Conservation (phyloP, 352 stramenopile species). For the Globisporangium perplexum region DNA sequence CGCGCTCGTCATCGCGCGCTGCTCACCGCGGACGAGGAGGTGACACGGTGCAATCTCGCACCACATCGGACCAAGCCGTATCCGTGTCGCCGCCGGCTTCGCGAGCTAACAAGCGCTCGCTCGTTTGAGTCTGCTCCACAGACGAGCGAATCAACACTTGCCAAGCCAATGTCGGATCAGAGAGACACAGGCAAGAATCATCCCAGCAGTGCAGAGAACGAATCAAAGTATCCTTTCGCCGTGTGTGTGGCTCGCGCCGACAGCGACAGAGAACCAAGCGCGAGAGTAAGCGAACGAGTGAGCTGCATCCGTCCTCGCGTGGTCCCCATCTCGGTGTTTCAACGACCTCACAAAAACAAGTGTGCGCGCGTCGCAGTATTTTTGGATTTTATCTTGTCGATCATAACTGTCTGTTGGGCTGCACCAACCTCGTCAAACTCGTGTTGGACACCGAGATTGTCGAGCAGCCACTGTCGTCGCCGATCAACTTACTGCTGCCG, state of each 20-base stretch:
- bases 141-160: too few species aligned
- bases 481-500: neutral
- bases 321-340: neutral
- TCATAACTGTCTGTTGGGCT: neutral
- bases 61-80: neutral
- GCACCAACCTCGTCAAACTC: neutral
- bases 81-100: neutral
- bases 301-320: too few species aligned
- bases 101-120: neutral
- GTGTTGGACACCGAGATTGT: too few species aligned
- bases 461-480: neutral
- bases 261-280: too few species aligned
- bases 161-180: too few species aligned
- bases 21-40: neutral
- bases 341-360: conserved; percentile 2
- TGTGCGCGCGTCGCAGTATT: conserved; percentile 17
- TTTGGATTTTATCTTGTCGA: conserved; percentile 6
- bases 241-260: too few species aligned
- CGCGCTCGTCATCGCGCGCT: conserved; percentile 1
- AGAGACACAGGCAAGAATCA: too few species aligned
- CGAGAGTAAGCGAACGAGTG: too few species aligned
- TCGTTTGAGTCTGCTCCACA: neutral
- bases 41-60: neutral
- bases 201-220: too few species aligned
- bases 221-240: too few species aligned